Percentiles rank a stretch among this genome's conserved stretches.
Conservation (phyloP, 2,329 filamentous ascomycete genomes). For the Trichoderma simmonsii region DNA sequence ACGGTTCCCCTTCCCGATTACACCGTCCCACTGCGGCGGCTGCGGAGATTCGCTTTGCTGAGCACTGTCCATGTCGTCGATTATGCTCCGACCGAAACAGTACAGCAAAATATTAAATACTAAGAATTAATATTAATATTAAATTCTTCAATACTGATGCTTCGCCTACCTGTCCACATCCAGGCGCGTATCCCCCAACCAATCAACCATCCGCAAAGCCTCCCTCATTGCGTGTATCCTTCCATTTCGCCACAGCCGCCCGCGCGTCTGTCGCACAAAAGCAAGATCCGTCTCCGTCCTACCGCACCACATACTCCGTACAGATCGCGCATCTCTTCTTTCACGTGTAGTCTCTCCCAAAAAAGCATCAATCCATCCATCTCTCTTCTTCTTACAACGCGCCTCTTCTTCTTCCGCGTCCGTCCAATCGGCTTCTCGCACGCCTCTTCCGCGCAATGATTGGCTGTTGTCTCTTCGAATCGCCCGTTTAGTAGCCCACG, state of each 20-base stretch:
- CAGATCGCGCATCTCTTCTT: slow-evolving; percentile 1
- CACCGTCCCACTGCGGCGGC: slow-evolving; percentile 16
- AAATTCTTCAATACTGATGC: background rate
- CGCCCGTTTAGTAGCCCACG: background rate
- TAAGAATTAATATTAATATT: background rate
- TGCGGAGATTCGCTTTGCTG: slow-evolving; percentile 16
- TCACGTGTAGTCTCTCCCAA: background rate
- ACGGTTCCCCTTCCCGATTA: background rate
- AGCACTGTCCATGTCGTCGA: background rate
- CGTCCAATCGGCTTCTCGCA: slow-evolving; percentile 18
- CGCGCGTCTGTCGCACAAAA: background rate
- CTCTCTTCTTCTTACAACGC: background rate
- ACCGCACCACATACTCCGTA: background rate
- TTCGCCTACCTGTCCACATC: background rate
- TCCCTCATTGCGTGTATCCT: background rate
- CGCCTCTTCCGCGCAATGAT: background rate
- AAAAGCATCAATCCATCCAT: background rate
- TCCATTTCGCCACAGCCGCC: slow-evolving; percentile 5
- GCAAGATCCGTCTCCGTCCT: background rate
- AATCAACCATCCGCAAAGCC: background rate
- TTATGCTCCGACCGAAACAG: background rate
- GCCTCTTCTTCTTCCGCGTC: background rate
- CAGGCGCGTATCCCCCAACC: slow-evolving; percentile 4
- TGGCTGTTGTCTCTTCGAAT: background rate
- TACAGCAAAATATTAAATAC: background rate